Evolutionary conservation across 2,329 filamentous ascomycete genomes (phyloP).

Genomic region (Alternaria triticina): DNA sequence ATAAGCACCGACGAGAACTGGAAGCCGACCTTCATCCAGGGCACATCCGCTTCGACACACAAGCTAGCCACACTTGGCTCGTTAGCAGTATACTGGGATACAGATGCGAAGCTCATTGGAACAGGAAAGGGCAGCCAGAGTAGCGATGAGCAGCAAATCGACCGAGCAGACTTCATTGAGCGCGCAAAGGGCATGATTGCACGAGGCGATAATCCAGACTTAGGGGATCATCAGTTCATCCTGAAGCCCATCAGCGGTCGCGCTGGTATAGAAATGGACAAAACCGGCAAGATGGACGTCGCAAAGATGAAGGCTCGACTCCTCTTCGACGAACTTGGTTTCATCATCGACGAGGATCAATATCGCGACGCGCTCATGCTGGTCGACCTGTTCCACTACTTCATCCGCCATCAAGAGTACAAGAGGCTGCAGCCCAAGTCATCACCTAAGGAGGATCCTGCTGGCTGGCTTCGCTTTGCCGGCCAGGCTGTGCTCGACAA

Average conservation of each 20-base stretch:
- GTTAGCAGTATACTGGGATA: conserved; percentile 97
- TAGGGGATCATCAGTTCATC: conserved; percentile 83
- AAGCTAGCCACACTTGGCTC: conserved; percentile 92
- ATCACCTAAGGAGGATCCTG: conserved; percentile 84
- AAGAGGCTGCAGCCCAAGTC: conserved; percentile 89
- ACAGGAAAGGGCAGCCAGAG: conserved; percentile 76
- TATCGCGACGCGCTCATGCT: conserved; percentile 98
- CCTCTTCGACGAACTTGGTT: conserved; percentile 94
- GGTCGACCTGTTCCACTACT: conserved; percentile 97
- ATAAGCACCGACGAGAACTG: conserved; percentile 94
- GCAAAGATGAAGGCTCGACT: conserved; percentile 91
- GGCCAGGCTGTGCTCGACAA: conserved; percentile 87
- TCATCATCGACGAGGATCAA: conserved; percentile 96
- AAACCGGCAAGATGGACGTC: conserved; percentile 77
- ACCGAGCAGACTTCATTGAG: conserved; percentile 77
- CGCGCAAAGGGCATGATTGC: conserved; percentile 82
- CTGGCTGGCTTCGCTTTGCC: conserved; percentile 91
- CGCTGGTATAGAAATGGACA: conserved; percentile 93
- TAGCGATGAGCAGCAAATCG: conserved; percentile 64
- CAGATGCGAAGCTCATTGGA: conserved; percentile 83
- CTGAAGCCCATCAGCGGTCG: conserved; percentile 94
- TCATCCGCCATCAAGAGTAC: conserved; percentile 96
- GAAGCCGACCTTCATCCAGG: conserved; percentile 95
- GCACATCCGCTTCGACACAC: conserved; percentile 81
- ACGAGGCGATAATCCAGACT: conserved; percentile 65